phyloP scores from a whole-genome alignment of 345 rosid species.

The Draba incana region DNA sequence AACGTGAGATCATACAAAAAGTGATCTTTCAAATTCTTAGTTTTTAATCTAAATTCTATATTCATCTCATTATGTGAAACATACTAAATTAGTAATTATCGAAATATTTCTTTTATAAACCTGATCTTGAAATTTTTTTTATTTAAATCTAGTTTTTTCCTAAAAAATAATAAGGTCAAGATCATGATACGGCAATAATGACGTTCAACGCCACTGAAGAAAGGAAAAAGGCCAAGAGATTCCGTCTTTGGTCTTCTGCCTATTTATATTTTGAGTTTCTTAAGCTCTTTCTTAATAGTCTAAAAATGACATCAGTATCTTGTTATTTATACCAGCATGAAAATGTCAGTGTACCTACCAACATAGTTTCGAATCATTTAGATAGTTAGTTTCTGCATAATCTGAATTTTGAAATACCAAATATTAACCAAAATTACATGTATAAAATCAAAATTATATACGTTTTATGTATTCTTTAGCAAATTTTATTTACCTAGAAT shows the following conservation, averaged over 20 bases:
- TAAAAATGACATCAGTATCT: slow-evolving; percentile 16
- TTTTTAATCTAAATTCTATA: not conserved
- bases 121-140: not conserved
- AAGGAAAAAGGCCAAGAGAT: slow-evolving; percentile 28
- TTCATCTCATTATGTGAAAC: too few species aligned
- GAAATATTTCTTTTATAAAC: not conserved
- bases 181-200: slow-evolving; percentile 36
- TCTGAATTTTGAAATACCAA: not conserved
- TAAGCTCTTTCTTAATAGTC: not conserved
- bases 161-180: slow-evolving; percentile 14
- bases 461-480: not conserved
- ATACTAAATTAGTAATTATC: not conserved
- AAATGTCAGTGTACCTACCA: not conserved
- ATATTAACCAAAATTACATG: not conserved
- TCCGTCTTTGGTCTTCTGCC: slow-evolving; percentile 26
- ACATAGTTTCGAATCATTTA: not conserved
- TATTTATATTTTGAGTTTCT: slow-evolving; percentile 15
- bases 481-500: too few species aligned
- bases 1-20: not conserved
- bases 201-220: slow-evolving; percentile 38
- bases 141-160: not conserved
- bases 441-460: not conserved
- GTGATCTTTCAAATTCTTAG: not conserved
- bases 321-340: not conserved
- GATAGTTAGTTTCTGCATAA: not conserved